Percentiles rank a stretch among this genome's conserved stretches.
Conservation (phyloP, 352 stramenopile species). For the Phytopythium delawarense region DNA sequence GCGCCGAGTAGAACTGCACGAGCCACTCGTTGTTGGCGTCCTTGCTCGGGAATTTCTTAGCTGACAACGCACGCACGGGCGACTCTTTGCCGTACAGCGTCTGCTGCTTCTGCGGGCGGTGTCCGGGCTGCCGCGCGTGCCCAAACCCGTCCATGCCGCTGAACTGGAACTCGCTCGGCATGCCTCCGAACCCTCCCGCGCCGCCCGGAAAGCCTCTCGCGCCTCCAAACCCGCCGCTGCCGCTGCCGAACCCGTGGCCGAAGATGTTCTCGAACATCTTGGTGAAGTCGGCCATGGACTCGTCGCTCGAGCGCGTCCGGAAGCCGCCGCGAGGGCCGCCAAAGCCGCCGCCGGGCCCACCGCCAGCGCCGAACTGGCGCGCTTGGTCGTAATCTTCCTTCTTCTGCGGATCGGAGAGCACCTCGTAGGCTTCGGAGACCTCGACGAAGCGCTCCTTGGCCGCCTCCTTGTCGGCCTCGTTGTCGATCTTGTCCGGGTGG, state of each 20-base stretch:
- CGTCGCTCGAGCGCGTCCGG: slow-evolving; percentile 33
- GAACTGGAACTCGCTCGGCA: slow-evolving; percentile 75
- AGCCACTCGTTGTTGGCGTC: slow-evolving; percentile 78
- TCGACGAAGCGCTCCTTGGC: slow-evolving; percentile 92
- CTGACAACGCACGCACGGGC: slow-evolving; percentile 46
- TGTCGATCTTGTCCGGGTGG: slow-evolving; percentile 87
- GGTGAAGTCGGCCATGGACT: slow-evolving; percentile 68
- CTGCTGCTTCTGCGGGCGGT: slow-evolving; percentile 19
- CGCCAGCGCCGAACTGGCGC: slow-evolving; percentile 31
- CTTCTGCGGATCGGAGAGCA: slow-evolving; percentile 89
- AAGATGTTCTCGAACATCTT: slow-evolving; percentile 91
- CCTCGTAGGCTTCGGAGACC: slow-evolving; percentile 90
- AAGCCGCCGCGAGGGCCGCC: slow-evolving; percentile 15
- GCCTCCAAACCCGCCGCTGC: slow-evolving; percentile 19
- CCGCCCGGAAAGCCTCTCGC: slow-evolving; percentile 21
- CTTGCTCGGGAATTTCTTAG: slow-evolving; percentile 71
- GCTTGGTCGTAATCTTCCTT: slow-evolving; percentile 88
- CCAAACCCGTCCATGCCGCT: slow-evolving; percentile 78
- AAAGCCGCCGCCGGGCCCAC: slow-evolving; percentile 11
- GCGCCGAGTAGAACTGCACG: slow-evolving; percentile 69
- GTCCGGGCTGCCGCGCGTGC: slow-evolving; percentile 20
- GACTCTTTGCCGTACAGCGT: slow-evolving; percentile 64
- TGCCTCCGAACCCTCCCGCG: slow-evolving; percentile 25
- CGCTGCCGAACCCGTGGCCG: slow-evolving; percentile 47
- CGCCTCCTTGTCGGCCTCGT: slow-evolving; percentile 73